Percentiles rank a stretch among this genome's conserved stretches.
These are phyloP conservation scores for Filosporella fistucella DNA, from an alignment of 495 filamentous ascomycete genomes.

Conservation along the genomic window DNA sequence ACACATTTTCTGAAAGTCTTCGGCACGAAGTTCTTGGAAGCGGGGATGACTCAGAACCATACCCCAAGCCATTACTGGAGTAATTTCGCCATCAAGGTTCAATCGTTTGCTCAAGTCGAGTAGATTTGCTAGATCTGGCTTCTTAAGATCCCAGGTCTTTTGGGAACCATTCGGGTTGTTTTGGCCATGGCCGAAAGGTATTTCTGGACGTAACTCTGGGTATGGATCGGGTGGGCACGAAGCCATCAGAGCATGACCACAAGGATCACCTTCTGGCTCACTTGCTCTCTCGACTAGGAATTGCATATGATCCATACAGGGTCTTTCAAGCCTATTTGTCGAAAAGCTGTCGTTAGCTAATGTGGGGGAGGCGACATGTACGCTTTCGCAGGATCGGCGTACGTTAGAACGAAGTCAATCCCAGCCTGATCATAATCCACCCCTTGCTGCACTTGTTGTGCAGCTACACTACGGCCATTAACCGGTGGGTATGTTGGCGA, in stretches of 20 bases:
- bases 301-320: conserved; percentile 92
- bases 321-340: conserved; percentile 73
- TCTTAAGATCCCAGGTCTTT: conserved; percentile 67
- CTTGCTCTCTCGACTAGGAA: conserved; percentile 58
- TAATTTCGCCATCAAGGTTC: conserved; percentile 87
- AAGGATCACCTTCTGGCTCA: conserved; percentile 47
- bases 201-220: conserved; percentile 34
- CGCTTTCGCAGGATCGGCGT: conserved; percentile 58
- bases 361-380: conserved; percentile 63
- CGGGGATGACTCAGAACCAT: conserved; percentile 69
- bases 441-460: conserved; percentile 33
- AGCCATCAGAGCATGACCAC: conserved; percentile 86
- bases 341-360: conserved; percentile 33
- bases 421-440: conserved; percentile 85
- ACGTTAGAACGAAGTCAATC: conserved; percentile 96
- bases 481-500: conserved; percentile 3
- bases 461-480: conserved; percentile 26
- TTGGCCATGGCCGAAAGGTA: conserved; percentile 42
- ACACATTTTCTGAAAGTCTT: conserved; percentile 70
- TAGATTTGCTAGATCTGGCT: conserved; percentile 70
- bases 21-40: conserved; percentile 54
- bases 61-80: conserved; percentile 94
- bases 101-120: conserved; percentile 80
- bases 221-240: conserved; percentile 68
- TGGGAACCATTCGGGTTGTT: conserved; percentile 27